A percentile compares a stretch with the other conserved stretches of the same genome.
phyloP scores from a whole-genome alignment of 768 basidiomycete species.

The Termitomyces titanicus region DNA sequence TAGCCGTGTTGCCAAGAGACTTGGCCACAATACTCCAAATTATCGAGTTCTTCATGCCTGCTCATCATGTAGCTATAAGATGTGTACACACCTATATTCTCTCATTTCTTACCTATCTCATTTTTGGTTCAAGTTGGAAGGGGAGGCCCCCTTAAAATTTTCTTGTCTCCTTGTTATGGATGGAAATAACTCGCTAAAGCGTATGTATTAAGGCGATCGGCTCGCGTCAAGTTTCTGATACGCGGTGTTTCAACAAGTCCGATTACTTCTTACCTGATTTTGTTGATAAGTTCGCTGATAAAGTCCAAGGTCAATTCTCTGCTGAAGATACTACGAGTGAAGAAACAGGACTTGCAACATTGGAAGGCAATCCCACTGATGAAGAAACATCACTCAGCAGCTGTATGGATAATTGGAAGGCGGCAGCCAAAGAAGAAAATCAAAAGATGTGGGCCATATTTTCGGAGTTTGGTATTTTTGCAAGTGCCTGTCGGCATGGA shows the following conservation, averaged over 20 bases:
- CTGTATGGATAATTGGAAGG: constrained; percentile 30
- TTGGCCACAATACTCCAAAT: constrained; percentile 24
- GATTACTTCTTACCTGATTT: constrained; percentile 22
- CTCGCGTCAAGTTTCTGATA: constrained; percentile 14
- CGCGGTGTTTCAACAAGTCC: constrained; percentile 10
- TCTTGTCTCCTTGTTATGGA: constrained; percentile 24
- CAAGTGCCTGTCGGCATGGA: too few species aligned
- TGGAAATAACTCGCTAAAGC: constrained; percentile 30
- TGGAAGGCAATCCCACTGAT: constrained; percentile 6
- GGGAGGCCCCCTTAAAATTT: constrained; percentile 23
- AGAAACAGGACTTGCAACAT: background rate
- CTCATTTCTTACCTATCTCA: background rate
- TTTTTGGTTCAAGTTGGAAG: constrained; percentile 19
- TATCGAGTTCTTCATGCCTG: constrained; percentile 33
- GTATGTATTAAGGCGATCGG: constrained; percentile 19
- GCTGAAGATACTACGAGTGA: background rate
- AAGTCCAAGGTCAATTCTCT: constrained; percentile 18
- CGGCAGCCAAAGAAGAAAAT: constrained; percentile 20
- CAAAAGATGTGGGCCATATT: too few species aligned
- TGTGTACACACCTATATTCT: constrained; percentile 4
- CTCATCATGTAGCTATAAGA: constrained; percentile 32
- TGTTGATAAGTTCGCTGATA: constrained; percentile 27
- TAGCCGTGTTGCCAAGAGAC: constrained; percentile 13
- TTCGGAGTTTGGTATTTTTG: too few species aligned
- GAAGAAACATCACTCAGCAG: background rate